Evolutionary conservation across 2,329 filamentous ascomycete species (phyloP).

Genomic region (Colletotrichum eleusines): DNA sequence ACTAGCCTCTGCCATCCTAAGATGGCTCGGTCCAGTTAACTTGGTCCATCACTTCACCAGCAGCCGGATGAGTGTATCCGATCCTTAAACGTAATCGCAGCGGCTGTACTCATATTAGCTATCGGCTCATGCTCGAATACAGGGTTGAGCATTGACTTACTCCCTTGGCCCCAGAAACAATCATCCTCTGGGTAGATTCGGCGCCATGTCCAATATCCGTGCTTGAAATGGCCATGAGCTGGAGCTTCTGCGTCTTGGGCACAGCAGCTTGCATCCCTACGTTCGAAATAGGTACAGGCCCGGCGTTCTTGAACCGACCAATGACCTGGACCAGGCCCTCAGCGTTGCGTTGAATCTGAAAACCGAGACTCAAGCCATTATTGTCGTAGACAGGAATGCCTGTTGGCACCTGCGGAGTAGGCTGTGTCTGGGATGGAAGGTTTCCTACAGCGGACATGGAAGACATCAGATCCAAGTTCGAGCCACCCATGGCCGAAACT

Average conservation of each 20-base stretch:
- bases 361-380: conserved; percentile 83
- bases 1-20: conserved; percentile 43
- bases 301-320: conserved; percentile 86
- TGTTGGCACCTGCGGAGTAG: conserved; percentile 57
- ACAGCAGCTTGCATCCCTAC: conserved; percentile 95
- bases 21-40: conserved; percentile 94
- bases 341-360: conserved; percentile 86
- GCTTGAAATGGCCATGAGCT: conserved; percentile 89
- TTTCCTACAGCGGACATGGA: conserved; percentile 59
- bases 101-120: conserved; percentile 64
- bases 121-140: conserved; percentile 44
- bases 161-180: conserved; percentile 84
- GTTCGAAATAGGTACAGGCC: conserved; percentile 73
- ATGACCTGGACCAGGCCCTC: conserved; percentile 84
- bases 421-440: conserved; percentile 43
- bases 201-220: conserved; percentile 80
- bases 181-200: conserved; percentile 92
- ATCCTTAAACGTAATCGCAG: conserved; percentile 89
- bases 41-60: conserved; percentile 84
- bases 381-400: conserved; percentile 85
- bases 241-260: conserved; percentile 94
- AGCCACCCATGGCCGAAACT: conserved; percentile 50
- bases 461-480: conserved; percentile 63
- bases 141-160: conserved; percentile 70
- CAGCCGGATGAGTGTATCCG: conserved; percentile 78